Evolutionary conservation across 371 early-diverging fungal species (phyloP).

Genomic region (Nematocida displodere): DNA sequence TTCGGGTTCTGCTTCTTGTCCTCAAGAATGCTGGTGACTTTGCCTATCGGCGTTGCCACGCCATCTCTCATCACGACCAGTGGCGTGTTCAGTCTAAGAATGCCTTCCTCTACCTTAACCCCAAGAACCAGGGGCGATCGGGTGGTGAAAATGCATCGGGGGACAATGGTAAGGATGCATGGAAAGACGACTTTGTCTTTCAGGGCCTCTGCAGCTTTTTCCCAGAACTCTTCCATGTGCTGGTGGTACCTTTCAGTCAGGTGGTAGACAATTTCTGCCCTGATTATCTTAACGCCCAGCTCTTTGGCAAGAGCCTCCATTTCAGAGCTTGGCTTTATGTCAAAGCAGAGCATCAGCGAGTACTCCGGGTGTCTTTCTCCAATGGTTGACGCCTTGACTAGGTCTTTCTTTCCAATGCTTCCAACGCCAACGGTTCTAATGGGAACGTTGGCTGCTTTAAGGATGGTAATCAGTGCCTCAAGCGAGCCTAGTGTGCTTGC

Average conservation of each 20-base stretch:
- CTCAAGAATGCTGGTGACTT: slow-evolving; percentile 84
- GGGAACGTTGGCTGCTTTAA: slow-evolving; percentile 84
- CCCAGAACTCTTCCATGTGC: slow-evolving; percentile 70
- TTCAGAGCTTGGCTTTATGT: slow-evolving; percentile 91
- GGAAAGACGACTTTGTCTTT: slow-evolving; percentile 89
- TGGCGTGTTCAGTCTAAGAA: slow-evolving; percentile 82
- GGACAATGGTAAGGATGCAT: slow-evolving; percentile 81
- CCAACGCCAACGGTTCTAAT: slow-evolving; percentile 94
- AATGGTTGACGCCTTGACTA: slow-evolving; percentile 84
- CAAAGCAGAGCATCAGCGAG: slow-evolving; percentile 93
- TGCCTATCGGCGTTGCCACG: slow-evolving; percentile 72
- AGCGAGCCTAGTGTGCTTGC: slow-evolving; percentile 96
- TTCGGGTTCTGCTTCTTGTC: slow-evolving; percentile 80
- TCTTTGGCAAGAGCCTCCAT: slow-evolving; percentile 84
- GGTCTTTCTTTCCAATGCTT: slow-evolving; percentile 91
- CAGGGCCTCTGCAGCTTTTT: slow-evolving; percentile 77
- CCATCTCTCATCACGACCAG: slow-evolving; percentile 80
- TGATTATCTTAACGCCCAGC: slow-evolving; percentile 81
- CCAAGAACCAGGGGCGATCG: slow-evolving; percentile 92
- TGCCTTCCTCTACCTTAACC: slow-evolving; percentile 86
- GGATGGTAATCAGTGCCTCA: slow-evolving; percentile 91
- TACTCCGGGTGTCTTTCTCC: slow-evolving; percentile 76
- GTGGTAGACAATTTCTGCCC: slow-evolving; percentile 97
- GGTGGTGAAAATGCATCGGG: slow-evolving; percentile 86
- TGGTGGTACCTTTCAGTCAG: slow-evolving; percentile 88